phyloP scores from a whole-genome alignment of 345 rosid species.

The Laguncularia racemosa region DNA sequence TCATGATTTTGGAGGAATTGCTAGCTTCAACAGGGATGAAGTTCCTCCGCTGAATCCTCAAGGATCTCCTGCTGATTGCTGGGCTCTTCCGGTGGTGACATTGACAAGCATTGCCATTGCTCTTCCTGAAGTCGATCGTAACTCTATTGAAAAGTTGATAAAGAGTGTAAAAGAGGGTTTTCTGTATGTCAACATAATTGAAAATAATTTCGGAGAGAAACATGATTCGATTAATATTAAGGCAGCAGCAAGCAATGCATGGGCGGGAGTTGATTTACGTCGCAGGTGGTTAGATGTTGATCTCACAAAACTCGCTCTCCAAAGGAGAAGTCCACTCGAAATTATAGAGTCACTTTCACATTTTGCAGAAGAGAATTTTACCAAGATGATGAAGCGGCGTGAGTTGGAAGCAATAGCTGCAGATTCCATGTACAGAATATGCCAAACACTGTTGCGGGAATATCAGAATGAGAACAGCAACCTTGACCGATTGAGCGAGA shows the following conservation, averaged over 20 bases:
- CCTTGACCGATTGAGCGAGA: conserved; percentile 17
- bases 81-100: too few species aligned
- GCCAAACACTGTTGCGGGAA: too few species aligned
- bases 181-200: conserved; percentile 34
- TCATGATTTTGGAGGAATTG: conserved; percentile 15
- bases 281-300: conserved; percentile 57
- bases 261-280: conserved; percentile 55
- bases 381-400: conserved; percentile 47
- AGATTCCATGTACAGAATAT: too few species aligned
- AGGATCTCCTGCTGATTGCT: too few species aligned
- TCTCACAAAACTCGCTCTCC: conserved; percentile 39
- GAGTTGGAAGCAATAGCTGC: conserved; percentile 26
- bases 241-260: conserved; percentile 43
- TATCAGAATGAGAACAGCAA: too few species aligned
- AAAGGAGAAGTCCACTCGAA: conserved; percentile 34
- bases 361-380: conserved; percentile 32
- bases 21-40: conserved; percentile 57
- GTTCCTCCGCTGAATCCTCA: too few species aligned
- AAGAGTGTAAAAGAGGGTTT: conserved; percentile 47
- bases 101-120: too few species aligned
- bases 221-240: conserved; percentile 28
- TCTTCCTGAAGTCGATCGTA: conserved; percentile 20
- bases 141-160: conserved; percentile 22
- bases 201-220: conserved; percentile 19
- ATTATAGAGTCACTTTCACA: conserved; percentile 41